Evolutionary conservation across 2,329 filamentous ascomycete species (phyloP), one percentile per base, ranked within the genome.

Genomic region (Cladophialophora carrionii): DNA sequence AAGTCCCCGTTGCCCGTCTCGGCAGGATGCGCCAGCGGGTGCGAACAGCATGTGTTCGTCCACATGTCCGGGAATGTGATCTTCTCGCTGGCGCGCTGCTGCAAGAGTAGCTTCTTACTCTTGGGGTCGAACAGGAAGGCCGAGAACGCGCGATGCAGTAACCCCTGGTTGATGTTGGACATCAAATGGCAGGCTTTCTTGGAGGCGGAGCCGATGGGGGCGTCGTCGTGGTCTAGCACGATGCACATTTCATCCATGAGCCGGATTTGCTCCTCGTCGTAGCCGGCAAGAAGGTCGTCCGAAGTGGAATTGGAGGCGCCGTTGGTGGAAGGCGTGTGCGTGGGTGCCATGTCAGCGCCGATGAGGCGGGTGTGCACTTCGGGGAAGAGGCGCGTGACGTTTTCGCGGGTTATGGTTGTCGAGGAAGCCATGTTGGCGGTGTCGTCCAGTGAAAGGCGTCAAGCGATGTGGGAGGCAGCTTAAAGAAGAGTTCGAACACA

Each of bases 191-290:
- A 99, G 62, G 92, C 87, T 83, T 99, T 99, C 86, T 99, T 98
- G 87, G 91, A 96, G 58, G 92, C 94, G 71, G 92, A 96, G 69
- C 95, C 95, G 77, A 99, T 96, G 32, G 94, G 93, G 73, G 87
- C 83, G 78, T 98, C 95, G 74, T 98, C 86, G 73, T 96, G 88
- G 78, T 98, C 94, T 54, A 96, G 82, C 20, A 99, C 95, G 76
- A 99, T 98, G 84, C 95, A 99, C 57, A 97, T 90, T 82, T 98
- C 95, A 74, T 99, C 94, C 95, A 99, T 99, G 74, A 99, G 81
- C 57, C 94, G 89, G 74, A 97, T 96, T 82, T 99, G 95, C 83
- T 98, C 94, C 77, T 91, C 94, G 82, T 98, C 93, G 81, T 98
- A 96, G 58, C 94, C 95, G 63, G 89, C 89, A 52, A 98, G 85